Evolutionary conservation across 2,329 filamentous ascomycete species (phyloP), one percentile per base, ranked within the genome.

Genomic region (Claviceps spartinae): DNA sequence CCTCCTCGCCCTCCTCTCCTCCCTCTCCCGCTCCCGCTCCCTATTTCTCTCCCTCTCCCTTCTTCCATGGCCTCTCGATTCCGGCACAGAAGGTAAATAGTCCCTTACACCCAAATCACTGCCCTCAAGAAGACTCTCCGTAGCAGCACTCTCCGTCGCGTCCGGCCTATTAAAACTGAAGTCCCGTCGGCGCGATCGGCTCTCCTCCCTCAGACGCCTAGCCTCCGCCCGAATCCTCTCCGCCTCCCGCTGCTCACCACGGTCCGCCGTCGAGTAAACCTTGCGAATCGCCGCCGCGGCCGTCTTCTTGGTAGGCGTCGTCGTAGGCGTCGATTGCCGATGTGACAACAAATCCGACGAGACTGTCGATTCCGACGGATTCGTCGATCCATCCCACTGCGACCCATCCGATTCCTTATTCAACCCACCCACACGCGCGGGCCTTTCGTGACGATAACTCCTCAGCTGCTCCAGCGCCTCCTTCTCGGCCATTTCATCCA

Each of bases 351-450:
- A 73, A 57, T 86, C 77, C 55, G 81, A 76, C 18, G 65, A 63
- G 49, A 80, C 74, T 59, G 74, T 77, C 37, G 81, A 82, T 62
- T 77, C 78, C 58, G 83, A 81, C 48, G 83, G 84, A 66, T 79
- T 81, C 18, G 77, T 80, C 13, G 74, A 79, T 45, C 86, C 87
- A 63, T 94, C 86, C 76, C 88, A 95, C 58, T 80, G 73, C 54
- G 82, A 86, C 55, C 83, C 86, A 59, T 96, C 91, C 44, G 83
- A 77, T 58, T 85, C 76, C 60, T 84, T 83, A 69, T 97, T 97
- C 66, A 97, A 72, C 20, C 91, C 91, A 38, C 91, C 91, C 2
- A 97, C 89, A 49, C 86, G 79, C 0, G 91, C 91, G 2, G 88
- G 74, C 65, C 84, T 87, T 70, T 97, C 91, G 62, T 88, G 78